These are phyloP conservation scores for Calamus simplicifolius DNA, from an alignment of 176 grass and related monocot species.

Conservation along the genomic window DNA sequence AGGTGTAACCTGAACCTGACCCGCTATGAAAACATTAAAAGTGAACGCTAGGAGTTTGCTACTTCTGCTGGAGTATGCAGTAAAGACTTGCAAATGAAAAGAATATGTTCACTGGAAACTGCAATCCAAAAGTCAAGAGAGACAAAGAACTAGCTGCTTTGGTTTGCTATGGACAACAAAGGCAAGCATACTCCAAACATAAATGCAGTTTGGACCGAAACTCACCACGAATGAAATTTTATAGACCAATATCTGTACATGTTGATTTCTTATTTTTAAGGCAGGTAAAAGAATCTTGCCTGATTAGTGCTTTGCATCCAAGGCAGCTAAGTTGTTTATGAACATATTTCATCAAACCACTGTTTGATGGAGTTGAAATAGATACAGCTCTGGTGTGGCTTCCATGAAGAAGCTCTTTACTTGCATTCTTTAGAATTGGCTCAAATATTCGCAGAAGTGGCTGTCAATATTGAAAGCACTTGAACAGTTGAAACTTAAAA, in stretches of 20 bases:
- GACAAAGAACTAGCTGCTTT: too few species aligned
- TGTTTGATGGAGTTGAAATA: constrained; percentile 95
- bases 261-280: too few species aligned
- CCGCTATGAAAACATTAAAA: too few species aligned
- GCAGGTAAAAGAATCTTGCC: constrained; percentile 22
- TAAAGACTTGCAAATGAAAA: too few species aligned
- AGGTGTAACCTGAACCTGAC: too few species aligned
- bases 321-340: constrained; percentile 91
- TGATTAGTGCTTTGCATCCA: constrained; percentile 96
- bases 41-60: too few species aligned
- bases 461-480: constrained; percentile 25
- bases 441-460: constrained; percentile 95
- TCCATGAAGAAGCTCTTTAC: constrained; percentile 95
- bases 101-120: too few species aligned
- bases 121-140: too few species aligned
- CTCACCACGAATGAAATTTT: not conserved
- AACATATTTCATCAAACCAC: constrained; percentile 97
- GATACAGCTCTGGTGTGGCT: constrained; percentile 91
- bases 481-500: constrained; percentile 2
- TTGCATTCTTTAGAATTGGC: constrained; percentile 94
- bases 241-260: too few species aligned
- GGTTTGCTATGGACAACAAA: too few species aligned
- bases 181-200: too few species aligned
- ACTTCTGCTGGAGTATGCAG: too few species aligned
- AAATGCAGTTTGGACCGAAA: not conserved